Base-by-base conservation (phyloP, 2,329 filamentous ascomycete species). In the Delphinella strobiligena region DNA sequence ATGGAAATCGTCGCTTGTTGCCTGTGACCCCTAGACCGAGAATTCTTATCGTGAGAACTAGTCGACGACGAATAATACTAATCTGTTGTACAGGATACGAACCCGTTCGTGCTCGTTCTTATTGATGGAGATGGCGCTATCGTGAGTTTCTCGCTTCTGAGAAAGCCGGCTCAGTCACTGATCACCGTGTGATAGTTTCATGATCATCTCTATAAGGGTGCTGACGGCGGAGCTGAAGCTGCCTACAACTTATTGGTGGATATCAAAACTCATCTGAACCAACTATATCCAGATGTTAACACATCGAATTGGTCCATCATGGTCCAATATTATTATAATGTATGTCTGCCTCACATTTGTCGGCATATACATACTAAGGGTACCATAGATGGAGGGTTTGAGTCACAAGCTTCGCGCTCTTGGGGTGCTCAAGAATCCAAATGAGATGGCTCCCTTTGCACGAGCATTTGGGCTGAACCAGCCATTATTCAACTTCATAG, bases 401-500 rank as follows among this genome's bases (percentile, higher is more conserved):
- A 59, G 60, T 14, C 49, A 51, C 17, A 67, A 66, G 47, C 49
- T 68, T 15, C 52, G 56, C n/a, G 51, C 55, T 15, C 55, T 61
- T 18, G 59, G 59, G 8, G 54, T 68, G 38, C 56, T 68, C 41
- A 56, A 51, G 22, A 54, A 52, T 34, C 54, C 58, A 4, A 50
- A 52, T 19, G 62, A 67, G 33, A 50, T 68, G 17, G 53, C 59
- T 14, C 50, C 50, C 4, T 69, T 69, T 47, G 60, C 59, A 5
- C 60, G 64, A 35, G 53, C 55, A 22, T 63, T 69, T 67, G 68
- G 71, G 0, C 70, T 72, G 35, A 69, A 69, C 22, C 49, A 63
- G 54, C 38, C 54, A 61, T 58, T 77, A 1, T 75, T 74, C 43
- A 75, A 79, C 47, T 78, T 75, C 49, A 61, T 78, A 11, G 76